Conservation (phyloP, 306 rosid genomes). For the Begonia fuchsioides region DNA sequence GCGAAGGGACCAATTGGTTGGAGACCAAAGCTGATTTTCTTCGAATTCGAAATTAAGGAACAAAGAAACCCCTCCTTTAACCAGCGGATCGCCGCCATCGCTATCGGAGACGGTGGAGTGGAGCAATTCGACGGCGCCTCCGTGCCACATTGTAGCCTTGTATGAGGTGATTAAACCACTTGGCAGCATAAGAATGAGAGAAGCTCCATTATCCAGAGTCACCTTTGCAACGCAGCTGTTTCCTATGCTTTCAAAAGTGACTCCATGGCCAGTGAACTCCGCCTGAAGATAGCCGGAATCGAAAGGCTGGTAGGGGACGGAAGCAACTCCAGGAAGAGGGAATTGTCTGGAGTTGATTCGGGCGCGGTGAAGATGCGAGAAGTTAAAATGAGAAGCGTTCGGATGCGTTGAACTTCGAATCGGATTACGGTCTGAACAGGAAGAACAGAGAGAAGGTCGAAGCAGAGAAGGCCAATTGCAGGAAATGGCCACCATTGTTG, state of each 20-base stretch:
- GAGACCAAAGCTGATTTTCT: conserved; percentile 30
- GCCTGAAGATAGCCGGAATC: conserved; percentile 48
- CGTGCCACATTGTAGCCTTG: conserved; percentile 86
- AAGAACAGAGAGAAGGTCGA: too few species aligned
- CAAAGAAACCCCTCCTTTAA: conserved; percentile 67
- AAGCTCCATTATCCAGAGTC: too few species aligned
- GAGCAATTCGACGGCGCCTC: conserved; percentile 56
- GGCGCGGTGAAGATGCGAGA: too few species aligned
- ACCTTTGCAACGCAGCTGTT: too few species aligned
- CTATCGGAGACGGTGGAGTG: conserved; percentile 51
- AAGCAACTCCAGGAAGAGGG: conserved; percentile 38
- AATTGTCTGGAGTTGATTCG: too few species aligned
- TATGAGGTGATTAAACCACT: conserved; percentile 72
- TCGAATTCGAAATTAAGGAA: conserved; percentile 21
- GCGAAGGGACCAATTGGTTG: conserved; percentile 50
- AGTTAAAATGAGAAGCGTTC: too few species aligned
- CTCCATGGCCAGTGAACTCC: conserved; percentile 76
- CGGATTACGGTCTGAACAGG: too few species aligned
- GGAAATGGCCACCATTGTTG: not conserved
- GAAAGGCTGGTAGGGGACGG: conserved; percentile 53
- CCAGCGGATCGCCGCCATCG: conserved; percentile 18
- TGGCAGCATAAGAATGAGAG: conserved; percentile 52
- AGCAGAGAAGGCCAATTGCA: too few species aligned
- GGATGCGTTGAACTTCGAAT: not conserved
- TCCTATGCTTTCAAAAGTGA: too few species aligned